Conservation (phyloP, 1,139 yeast genomes). For the Suhomyces choctaworum region DNA sequence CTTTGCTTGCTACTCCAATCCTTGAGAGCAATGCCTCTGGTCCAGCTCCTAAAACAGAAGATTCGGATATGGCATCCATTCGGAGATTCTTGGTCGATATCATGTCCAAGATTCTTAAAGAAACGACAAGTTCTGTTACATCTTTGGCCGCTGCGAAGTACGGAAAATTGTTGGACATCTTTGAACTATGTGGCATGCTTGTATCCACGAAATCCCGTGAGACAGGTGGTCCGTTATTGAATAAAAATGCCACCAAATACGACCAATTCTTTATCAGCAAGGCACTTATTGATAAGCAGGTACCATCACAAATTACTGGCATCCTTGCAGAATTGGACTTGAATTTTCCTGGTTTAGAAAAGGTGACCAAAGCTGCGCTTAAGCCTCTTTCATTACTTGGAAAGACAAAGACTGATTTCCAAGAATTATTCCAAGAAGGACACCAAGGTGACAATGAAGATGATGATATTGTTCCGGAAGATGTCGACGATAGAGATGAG, state of each 20-base stretch:
- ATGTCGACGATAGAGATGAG: conserved; percentile 70
- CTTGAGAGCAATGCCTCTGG: conserved; percentile 1
- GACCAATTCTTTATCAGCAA: conserved; percentile 65
- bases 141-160: conserved; percentile 42
- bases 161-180: conserved; percentile 56
- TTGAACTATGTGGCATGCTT: conserved; percentile 51
- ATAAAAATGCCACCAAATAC: conserved; percentile 48
- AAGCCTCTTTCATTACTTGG: conserved; percentile 66
- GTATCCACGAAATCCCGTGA: conserved; percentile 46
- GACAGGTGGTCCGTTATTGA: conserved; percentile 44
- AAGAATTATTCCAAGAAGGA: conserved; percentile 55
- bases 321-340: conserved; percentile 66
- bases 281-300: conserved; percentile 64
- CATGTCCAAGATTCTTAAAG: conserved; percentile 61
- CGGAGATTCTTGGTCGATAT: conserved; percentile 75
- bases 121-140: conserved; percentile 31
- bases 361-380: conserved; percentile 56
- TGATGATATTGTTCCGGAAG: conserved; percentile 55
- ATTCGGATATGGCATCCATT: conserved; percentile 69
- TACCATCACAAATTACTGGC: conserved; percentile 57
- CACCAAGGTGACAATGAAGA: conserved; percentile 47
- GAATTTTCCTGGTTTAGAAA: conserved; percentile 66
- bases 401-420: conserved; percentile 57
- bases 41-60: conserved; percentile 50
- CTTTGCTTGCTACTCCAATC: conserved; percentile 54